Percentiles rank a stretch among this genome's conserved stretches.
Evolutionary conservation across 192 early-diverging fungal species (phyloP).

Genomic region (Coemansia sp.): DNA sequence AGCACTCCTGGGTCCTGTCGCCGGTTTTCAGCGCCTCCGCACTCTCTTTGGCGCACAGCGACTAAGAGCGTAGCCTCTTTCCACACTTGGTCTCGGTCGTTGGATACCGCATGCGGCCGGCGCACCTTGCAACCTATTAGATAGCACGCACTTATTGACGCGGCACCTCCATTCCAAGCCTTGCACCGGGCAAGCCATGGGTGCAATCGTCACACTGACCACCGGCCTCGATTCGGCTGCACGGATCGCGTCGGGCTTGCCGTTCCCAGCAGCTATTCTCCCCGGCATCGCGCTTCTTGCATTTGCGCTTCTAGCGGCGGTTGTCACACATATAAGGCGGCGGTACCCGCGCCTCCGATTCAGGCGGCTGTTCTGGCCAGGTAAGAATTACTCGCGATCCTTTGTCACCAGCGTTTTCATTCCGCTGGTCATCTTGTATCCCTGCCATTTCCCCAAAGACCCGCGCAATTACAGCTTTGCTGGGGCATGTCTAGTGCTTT

Average conservation of each 20-base stretch:
- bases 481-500: no score
- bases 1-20: no score
- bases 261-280: constrained; percentile 11
- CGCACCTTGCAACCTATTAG: no score
- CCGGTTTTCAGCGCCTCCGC: no score
- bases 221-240: not conserved
- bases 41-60: no score
- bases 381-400: constrained; percentile 3
- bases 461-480: no score
- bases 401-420: not conserved
- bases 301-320: constrained; percentile 6
- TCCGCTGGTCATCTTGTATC: not conserved
- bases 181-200: no score
- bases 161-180: no score
- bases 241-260: not conserved
- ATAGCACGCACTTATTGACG: no score
- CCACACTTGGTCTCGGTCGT: not conserved
- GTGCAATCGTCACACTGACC: not conserved
- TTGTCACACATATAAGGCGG: constrained; percentile 3
- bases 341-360: constrained; percentile 3
- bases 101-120: no score
- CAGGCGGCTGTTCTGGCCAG: not conserved
- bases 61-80: no score
- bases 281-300: constrained; percentile 29
- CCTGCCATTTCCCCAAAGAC: no score